phyloP scores from a whole-genome alignment of 768 basidiomycete species.

The Mycena latifolia region DNA sequence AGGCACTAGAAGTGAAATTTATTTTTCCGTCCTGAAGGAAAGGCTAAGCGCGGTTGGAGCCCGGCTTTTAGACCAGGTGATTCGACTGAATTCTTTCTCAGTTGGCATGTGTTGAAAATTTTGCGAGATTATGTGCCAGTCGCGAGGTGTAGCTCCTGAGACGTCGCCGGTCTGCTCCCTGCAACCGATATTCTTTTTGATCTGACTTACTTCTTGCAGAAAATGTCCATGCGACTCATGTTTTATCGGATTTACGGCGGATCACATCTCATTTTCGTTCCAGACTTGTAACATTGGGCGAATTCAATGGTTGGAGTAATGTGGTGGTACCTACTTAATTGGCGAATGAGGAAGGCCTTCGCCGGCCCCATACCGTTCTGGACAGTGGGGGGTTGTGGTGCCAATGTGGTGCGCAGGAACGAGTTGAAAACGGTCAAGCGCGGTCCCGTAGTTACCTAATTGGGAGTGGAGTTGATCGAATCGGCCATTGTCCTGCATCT shows the following conservation, averaged over 20 bases:
- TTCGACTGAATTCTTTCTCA: not conserved
- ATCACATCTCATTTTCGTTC: slow-evolving; percentile 23
- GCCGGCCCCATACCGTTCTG: not conserved
- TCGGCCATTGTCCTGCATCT: not conserved
- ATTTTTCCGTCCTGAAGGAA: slow-evolving; percentile 45
- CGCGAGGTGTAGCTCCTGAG: slow-evolving; percentile 9
- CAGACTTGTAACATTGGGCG: slow-evolving; percentile 8
- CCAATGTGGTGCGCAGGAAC: too few species aligned
- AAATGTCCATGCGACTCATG: slow-evolving; percentile 20
- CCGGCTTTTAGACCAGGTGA: slow-evolving; percentile 45
- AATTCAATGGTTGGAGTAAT: too few species aligned
- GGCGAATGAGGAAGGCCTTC: too few species aligned
- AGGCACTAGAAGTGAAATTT: slow-evolving; percentile 33
- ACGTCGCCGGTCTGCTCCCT: slow-evolving; percentile 2
- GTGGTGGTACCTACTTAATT: too few species aligned
- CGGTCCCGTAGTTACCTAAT: too few species aligned
- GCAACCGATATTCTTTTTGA: not conserved
- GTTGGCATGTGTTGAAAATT: not conserved
- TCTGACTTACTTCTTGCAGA: slow-evolving; percentile 4
- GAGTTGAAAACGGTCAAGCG: too few species aligned
- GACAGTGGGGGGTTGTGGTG: too few species aligned
- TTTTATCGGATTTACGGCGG: slow-evolving; percentile 29
- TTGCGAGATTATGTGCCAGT: slow-evolving; percentile 15
- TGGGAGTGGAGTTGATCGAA: not conserved
- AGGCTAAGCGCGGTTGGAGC: slow-evolving; percentile 44